These are phyloP conservation scores for Globisporangium middletonii DNA, from an alignment of 352 stramenopile genomes.

Conservation along the genomic window DNA sequence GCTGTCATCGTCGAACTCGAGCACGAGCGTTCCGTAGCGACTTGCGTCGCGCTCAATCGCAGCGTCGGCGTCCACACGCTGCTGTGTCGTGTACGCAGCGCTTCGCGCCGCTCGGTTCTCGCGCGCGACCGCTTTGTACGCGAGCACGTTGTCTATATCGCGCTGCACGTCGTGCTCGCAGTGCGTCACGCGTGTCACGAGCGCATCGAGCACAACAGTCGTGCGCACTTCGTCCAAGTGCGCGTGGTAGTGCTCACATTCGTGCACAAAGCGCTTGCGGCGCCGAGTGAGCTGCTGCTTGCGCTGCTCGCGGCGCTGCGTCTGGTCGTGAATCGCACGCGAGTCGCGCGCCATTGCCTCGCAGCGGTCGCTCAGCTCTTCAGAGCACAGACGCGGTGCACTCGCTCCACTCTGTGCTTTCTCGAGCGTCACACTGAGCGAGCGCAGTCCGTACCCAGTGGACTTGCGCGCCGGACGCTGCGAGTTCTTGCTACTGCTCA, in stretches of 20 bases:
- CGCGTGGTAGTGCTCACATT: slow-evolving; percentile 32
- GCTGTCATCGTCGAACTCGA: slow-evolving; percentile 59
- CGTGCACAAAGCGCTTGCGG: slow-evolving; percentile 59
- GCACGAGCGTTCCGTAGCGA: slow-evolving; percentile 43
- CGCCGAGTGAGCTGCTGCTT: slow-evolving; percentile 41
- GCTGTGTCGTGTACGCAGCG: slow-evolving; percentile 43
- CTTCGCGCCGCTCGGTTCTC: slow-evolving; percentile 54
- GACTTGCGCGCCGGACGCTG: slow-evolving; percentile 27
- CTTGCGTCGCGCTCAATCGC: slow-evolving; percentile 49
- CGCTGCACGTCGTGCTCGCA: slow-evolving; percentile 31
- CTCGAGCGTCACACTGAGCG: slow-evolving; percentile 43
- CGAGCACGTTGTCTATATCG: slow-evolving; percentile 41
- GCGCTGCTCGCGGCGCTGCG: slow-evolving; percentile 40
- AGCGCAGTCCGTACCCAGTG: slow-evolving; percentile 56
- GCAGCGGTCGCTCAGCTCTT: background rate
- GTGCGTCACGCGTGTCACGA: slow-evolving; percentile 43
- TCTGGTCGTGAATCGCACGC: slow-evolving; percentile 41
- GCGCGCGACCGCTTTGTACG: slow-evolving; percentile 60
- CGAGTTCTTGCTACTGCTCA: background rate
- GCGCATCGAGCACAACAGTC: slow-evolving; percentile 29
- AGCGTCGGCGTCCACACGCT: slow-evolving; percentile 31
- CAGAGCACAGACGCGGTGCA: slow-evolving; percentile 1
- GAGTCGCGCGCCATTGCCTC: slow-evolving; percentile 5
- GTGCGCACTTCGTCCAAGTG: slow-evolving; percentile 19
- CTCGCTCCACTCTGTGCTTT: slow-evolving; percentile 11